Evolutionary conservation across 306 rosid genomes (phyloP).

Genomic region (Quercus variabilis): DNA sequence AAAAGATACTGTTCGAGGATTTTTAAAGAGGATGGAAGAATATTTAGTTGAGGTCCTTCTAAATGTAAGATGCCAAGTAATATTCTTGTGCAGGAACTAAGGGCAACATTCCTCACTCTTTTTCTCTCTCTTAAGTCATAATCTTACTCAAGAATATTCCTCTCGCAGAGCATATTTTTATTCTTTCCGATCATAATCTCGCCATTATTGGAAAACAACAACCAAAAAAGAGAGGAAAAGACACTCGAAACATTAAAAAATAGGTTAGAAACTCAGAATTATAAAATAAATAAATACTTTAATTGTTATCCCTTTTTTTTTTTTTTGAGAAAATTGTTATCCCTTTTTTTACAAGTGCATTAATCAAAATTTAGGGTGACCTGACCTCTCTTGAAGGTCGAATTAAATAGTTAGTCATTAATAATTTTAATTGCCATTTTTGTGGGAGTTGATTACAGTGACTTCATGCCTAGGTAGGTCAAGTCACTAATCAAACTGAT

Average conservation of each 20-base stretch:
- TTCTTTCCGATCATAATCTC: not conserved
- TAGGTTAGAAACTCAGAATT: too few relatives aligned
- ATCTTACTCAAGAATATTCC: too few relatives aligned
- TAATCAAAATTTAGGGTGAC: too few relatives aligned
- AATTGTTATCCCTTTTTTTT: too few relatives aligned
- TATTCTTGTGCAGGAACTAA: not conserved
- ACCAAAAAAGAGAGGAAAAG: too few relatives aligned
- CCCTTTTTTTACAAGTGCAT: too few relatives aligned
- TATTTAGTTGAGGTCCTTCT: not conserved
- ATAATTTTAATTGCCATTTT: too few relatives aligned
- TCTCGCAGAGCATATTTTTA: not conserved
- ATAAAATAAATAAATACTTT: too few relatives aligned
- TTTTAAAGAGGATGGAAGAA: not conserved
- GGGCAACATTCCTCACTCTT: not conserved
- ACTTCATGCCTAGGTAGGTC: not conserved
- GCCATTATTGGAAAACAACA: not conserved
- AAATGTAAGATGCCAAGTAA: not conserved
- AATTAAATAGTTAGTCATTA: too few relatives aligned
- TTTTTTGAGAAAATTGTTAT: too few relatives aligned
- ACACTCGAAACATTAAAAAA: too few relatives aligned
- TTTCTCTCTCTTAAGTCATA: not conserved
- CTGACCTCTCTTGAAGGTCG: too few relatives aligned
- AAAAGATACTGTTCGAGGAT: constrained; percentile 3
- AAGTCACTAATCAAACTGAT: not conserved
- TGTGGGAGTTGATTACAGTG: not conserved